These are phyloP conservation scores for Erythrophleum fordii DNA, from an alignment of 306 rosid genomes.

Conservation along the genomic window DNA sequence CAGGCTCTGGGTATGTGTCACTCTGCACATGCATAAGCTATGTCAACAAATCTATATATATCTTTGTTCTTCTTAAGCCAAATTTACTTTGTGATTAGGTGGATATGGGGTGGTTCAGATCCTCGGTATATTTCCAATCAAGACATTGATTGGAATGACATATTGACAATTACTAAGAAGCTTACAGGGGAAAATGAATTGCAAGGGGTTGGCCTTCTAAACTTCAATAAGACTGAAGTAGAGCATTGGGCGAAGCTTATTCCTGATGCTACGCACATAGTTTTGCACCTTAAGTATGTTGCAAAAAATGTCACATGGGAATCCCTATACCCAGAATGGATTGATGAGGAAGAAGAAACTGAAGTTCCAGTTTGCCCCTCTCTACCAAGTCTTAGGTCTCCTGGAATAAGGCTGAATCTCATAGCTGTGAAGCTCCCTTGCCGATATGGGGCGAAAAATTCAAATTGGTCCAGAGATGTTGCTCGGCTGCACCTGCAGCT, in stretches of 20 bases:
- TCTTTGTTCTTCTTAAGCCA: background rate
- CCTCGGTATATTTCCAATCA: conserved; percentile 57
- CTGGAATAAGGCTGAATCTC: conserved; percentile 73
- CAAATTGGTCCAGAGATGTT: conserved; percentile 88
- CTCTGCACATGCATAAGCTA: background rate
- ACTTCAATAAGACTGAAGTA: conserved; percentile 68
- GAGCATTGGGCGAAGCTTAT: conserved; percentile 62
- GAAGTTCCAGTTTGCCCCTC: conserved; percentile 83
- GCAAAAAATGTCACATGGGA: conserved; percentile 78
- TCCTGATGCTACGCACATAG: conserved; percentile 61
- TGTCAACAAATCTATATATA: background rate
- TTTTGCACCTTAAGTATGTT: conserved; percentile 60
- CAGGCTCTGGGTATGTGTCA: conserved; percentile 59
- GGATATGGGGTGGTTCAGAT: conserved; percentile 92
- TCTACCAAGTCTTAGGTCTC: conserved; percentile 64
- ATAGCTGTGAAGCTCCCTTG: conserved; percentile 90
- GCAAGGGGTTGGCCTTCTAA: conserved; percentile 78
- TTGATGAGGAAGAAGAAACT: conserved; percentile 90
- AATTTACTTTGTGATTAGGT: conserved; percentile 52
- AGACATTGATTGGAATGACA: conserved; percentile 63
- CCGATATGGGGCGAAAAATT: conserved; percentile 45
- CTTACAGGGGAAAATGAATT: conserved; percentile 47
- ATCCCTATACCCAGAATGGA: conserved; percentile 92
- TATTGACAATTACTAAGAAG: conserved; percentile 52
- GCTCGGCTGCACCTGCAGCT: conserved; percentile 91